Percentiles rank a stretch among this genome's conserved stretches.
These are phyloP conservation scores for Populus ilicifolia DNA, from an alignment of 345 rosid genomes.

Conservation along the genomic window DNA sequence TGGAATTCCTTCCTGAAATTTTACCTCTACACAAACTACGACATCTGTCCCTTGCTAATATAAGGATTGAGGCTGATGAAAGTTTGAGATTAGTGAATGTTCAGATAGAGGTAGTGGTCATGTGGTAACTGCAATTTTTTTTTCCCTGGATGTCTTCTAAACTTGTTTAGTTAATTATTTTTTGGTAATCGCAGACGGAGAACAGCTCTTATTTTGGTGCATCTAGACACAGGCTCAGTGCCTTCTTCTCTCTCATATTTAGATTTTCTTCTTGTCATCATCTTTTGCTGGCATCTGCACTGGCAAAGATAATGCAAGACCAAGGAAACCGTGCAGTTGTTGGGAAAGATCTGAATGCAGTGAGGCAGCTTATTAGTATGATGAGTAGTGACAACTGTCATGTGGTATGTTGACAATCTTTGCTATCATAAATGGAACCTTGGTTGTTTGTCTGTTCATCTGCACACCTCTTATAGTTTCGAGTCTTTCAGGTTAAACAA, in stretches of 20 bases:
- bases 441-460: conserved; percentile 3
- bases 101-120: conserved; percentile 69
- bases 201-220: conserved; percentile 91
- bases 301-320: conserved; percentile 97
- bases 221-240: conserved; percentile 92
- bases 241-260: conserved; percentile 95
- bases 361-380: conserved; percentile 98
- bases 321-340: conserved; percentile 79
- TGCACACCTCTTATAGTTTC: conserved; percentile 24
- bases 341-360: conserved; percentile 99
- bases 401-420: conserved; percentile 58
- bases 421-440: conserved; percentile 5
- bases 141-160: not conserved
- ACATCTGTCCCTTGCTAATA: conserved; percentile 88
- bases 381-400: conserved; percentile 90
- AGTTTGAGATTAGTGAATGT: conserved; percentile 84
- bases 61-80: conserved; percentile 88
- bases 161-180: not conserved
- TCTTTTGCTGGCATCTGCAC: conserved; percentile 91
- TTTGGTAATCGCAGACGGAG: conserved; percentile 61
- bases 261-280: conserved; percentile 99
- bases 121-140: not conserved
- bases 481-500: conserved; percentile 73
- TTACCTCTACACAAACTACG: conserved; percentile 83
- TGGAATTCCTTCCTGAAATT: conserved; percentile 97